phyloP scores from a whole-genome alignment of 2,329 filamentous ascomycete genomes.

The Teratosphaeria gauchensis region DNA sequence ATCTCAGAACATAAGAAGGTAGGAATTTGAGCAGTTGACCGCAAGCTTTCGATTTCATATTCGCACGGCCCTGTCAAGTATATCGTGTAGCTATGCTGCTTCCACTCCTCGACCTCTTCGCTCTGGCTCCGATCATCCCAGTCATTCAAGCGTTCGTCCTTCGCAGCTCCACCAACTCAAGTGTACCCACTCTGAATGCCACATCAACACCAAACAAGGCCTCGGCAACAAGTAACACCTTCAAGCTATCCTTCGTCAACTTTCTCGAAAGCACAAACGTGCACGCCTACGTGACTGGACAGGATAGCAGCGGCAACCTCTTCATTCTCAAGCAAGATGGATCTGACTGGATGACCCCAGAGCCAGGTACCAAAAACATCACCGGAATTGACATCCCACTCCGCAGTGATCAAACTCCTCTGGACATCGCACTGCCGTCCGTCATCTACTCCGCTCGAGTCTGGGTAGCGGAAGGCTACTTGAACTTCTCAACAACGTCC shows the following conservation, averaged over 20 bases:
- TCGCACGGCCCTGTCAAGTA: not conserved
- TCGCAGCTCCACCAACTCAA: not conserved
- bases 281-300: slow-evolving; percentile 39
- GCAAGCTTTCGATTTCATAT: not conserved
- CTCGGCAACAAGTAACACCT: not conserved
- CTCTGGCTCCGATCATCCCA: not conserved
- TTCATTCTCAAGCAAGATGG: slow-evolving; percentile 37
- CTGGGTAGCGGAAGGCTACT: slow-evolving; percentile 36
- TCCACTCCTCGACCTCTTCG: not conserved
- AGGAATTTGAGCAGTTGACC: not conserved
- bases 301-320: slow-evolving; percentile 32
- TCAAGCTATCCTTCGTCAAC: slow-evolving; percentile 30
- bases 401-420: slow-evolving; percentile 27
- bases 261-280: slow-evolving; percentile 31
- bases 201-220: not conserved
- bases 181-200: not conserved
- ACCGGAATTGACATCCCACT: slow-evolving; percentile 35
- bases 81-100: not conserved
- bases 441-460: slow-evolving; percentile 36
- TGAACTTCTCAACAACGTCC: slow-evolving; percentile 34
- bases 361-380: slow-evolving; percentile 28
- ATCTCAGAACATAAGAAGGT: not conserved
- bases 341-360: slow-evolving; percentile 21
- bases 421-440: slow-evolving; percentile 32
- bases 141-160: not conserved